A percentile compares a stretch with the other conserved stretches of the same genome.
phyloP scores from a whole-genome alignment of 2,329 filamentous ascomycete genomes.

The Aspergillus melleus region DNA sequence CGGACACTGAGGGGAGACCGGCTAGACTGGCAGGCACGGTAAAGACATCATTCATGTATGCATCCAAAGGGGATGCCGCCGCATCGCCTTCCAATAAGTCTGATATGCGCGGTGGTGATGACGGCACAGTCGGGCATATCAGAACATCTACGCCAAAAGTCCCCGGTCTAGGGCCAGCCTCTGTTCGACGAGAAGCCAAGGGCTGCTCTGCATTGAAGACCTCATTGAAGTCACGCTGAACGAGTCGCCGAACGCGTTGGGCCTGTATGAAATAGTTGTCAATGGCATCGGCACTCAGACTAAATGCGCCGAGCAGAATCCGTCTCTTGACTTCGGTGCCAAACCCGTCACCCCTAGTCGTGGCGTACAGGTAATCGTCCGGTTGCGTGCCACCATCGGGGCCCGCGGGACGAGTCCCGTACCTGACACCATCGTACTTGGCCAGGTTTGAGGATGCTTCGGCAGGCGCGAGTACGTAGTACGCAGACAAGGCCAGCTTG shows the following conservation, averaged over 20 bases:
- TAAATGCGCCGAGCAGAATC: conserved; percentile 87
- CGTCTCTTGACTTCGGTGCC: conserved; percentile 82
- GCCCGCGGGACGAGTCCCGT: conserved; percentile 61
- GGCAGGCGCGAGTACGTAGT: conserved; percentile 92
- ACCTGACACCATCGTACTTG: conserved; percentile 96
- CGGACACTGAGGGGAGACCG: conserved; percentile 81
- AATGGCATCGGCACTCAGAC: conserved; percentile 82
- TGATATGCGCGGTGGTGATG: conserved; percentile 65
- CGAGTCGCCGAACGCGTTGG: conserved; percentile 79
- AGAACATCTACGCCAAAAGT: conserved; percentile 70
- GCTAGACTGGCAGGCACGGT: conserved; percentile 93
- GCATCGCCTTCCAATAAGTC: conserved; percentile 47
- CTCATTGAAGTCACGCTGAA: conserved; percentile 81
- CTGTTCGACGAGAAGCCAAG: conserved; percentile 42
- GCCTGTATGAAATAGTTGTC: conserved; percentile 97
- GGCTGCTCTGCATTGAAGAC: conserved; percentile 72
- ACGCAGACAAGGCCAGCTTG: conserved; percentile 81
- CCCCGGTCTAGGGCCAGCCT: conserved; percentile 6
- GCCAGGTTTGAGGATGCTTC: conserved; percentile 95
- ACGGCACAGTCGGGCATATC: conserved; percentile 82
- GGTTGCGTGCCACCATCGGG: conserved; percentile 55
- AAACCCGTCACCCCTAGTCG: conserved; percentile 71
- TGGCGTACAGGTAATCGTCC: conserved; percentile 66
- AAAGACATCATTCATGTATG: conserved; percentile 91
- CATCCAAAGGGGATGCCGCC: conserved; percentile 59